phyloP scores from a whole-genome alignment of 345 rosid species.

The Aethionema arabicum region DNA sequence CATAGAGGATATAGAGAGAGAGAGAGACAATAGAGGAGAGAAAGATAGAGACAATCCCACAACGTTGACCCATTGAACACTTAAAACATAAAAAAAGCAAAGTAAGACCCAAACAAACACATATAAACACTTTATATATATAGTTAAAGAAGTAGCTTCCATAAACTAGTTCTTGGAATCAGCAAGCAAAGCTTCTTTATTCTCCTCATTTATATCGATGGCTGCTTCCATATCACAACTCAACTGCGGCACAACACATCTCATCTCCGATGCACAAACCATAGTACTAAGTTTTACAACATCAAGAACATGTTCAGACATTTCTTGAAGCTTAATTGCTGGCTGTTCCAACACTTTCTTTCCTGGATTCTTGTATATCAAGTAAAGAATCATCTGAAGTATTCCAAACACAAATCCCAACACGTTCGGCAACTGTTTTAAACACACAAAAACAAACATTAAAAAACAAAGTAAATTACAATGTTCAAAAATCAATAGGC shows the following conservation, averaged over 20 bases:
- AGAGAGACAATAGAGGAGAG: constrained; percentile 1
- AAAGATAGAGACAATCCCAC: not conserved
- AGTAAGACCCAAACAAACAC: constrained; percentile 5
- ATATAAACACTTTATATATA: constrained; percentile 14
- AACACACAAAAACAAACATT: not conserved
- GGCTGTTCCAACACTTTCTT: constrained; percentile 40
- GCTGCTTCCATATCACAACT: constrained; percentile 36
- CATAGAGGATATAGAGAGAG: constrained; percentile 18
- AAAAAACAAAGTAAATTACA: not conserved
- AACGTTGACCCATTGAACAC: constrained; percentile 2
- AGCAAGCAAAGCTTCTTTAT: constrained; percentile 21
- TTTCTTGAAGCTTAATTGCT: constrained; percentile 45
- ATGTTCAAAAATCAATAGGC: not conserved
- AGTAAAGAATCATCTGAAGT: constrained; percentile 71
- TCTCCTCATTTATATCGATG: constrained; percentile 30
- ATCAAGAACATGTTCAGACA: constrained; percentile 52
- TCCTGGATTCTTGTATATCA: constrained; percentile 58
- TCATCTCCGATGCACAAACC: constrained; percentile 44
- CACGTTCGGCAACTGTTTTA: constrained; percentile 67
- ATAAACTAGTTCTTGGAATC: constrained; percentile 20
- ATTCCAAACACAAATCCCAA: constrained; percentile 75
- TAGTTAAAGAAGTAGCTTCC: constrained; percentile 4
- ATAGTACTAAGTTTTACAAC: constrained; percentile 43
- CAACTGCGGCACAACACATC: constrained; percentile 38
- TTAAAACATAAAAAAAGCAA: constrained; percentile 27